Evolutionary conservation across 352 stramenopile species (phyloP).

Genomic region (Phytophthora constricta): DNA sequence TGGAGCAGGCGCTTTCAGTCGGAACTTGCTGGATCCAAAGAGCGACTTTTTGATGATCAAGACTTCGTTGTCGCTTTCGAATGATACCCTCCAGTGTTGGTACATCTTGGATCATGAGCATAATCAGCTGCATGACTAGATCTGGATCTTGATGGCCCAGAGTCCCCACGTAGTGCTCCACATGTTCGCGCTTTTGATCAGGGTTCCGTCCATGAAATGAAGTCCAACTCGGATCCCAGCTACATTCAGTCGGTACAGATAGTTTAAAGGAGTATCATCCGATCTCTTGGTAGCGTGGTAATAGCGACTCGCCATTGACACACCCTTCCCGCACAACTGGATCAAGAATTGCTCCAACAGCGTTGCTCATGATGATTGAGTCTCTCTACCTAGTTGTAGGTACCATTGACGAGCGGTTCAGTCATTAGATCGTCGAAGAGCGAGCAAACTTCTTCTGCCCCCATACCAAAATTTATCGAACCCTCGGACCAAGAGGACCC

Average conservation of each 20-base stretch:
- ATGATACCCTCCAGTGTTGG: not conserved
- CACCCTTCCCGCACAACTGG: not conserved
- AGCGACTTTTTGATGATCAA: conserved; percentile 2
- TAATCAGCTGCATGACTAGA: not conserved
- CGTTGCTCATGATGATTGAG: no score
- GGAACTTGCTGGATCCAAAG: not conserved
- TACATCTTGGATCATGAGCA: not conserved
- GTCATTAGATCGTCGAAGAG: no score
- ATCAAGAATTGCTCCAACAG: no score
- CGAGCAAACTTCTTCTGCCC: no score
- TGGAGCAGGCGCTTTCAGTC: not conserved
- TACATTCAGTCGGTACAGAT: not conserved
- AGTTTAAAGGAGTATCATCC: not conserved
- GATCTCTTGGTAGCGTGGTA: not conserved
- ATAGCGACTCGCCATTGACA: not conserved
- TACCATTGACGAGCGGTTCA: no score
- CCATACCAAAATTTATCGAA: no score
- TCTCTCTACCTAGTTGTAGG: no score
- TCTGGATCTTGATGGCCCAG: not conserved
- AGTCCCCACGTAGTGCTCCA: conserved; percentile 12
- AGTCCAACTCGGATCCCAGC: conserved; percentile 5
- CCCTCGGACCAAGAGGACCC: no score
- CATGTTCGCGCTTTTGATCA: conserved; percentile 1
- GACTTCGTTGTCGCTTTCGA: not conserved
- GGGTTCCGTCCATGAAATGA: not conserved